Evolutionary conservation across 2,329 filamentous ascomycete species (phyloP).

Genomic region (Ceratocystis ficicola): DNA sequence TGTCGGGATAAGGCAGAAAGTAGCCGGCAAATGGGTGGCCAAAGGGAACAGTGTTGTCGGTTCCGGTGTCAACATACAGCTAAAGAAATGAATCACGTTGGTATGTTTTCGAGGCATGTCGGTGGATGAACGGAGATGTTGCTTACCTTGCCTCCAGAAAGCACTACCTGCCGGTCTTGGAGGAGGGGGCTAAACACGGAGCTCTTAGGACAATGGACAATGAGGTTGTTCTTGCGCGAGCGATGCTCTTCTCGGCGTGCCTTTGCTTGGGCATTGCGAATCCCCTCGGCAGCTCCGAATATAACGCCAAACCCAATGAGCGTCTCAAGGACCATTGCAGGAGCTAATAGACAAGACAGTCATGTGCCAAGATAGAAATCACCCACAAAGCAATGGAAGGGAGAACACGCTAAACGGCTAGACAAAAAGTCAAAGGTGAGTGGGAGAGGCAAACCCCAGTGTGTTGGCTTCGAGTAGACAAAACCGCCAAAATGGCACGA

Average conservation of each 20-base stretch:
- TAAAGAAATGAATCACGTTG: constrained; percentile 14
- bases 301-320: constrained; percentile 35
- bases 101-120: background rate
- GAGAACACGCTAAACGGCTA: background rate
- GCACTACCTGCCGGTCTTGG: constrained; percentile 35
- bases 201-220: constrained; percentile 37
- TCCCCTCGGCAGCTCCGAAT: constrained; percentile 37
- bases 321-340: constrained; percentile 28
- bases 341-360: background rate
- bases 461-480: background rate
- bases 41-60: constrained; percentile 26
- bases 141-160: constrained; percentile 34
- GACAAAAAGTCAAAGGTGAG: background rate
- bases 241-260: constrained; percentile 37
- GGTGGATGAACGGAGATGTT: background rate
- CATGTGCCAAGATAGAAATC: background rate
- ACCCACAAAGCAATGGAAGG: background rate
- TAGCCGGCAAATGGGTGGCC: constrained; percentile 46
- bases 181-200: constrained; percentile 35
- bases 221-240: constrained; percentile 37
- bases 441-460: background rate
- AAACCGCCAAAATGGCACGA: background rate
- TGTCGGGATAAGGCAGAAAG: constrained; percentile 45
- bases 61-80: constrained; percentile 34
- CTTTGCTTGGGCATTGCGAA: constrained; percentile 37